phyloP scores from a whole-genome alignment of 2,329 filamentous ascomycete species.

The Verticillium nubilum region DNA sequence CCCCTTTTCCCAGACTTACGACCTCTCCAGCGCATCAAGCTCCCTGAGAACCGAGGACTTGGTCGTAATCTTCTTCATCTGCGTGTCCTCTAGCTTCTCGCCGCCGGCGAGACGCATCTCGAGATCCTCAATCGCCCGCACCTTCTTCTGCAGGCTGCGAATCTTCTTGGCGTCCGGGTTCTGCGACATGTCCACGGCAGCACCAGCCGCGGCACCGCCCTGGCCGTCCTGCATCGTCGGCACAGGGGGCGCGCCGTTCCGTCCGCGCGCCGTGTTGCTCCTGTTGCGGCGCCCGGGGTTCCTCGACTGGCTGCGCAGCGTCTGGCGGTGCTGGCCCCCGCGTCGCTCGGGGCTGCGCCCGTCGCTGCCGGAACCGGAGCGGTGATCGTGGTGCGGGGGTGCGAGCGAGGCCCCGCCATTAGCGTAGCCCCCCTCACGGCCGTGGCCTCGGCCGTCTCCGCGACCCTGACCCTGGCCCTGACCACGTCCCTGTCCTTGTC shows the following conservation, averaged over 20 bases:
- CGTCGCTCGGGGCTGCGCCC: constrained; percentile 64
- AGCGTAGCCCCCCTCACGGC: constrained; percentile 33
- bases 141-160: constrained; percentile 89
- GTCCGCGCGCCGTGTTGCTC: constrained; percentile 40
- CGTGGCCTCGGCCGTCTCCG: constrained; percentile 22
- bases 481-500: constrained; percentile 25
- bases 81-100: constrained; percentile 96
- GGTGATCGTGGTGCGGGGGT: constrained; percentile 36
- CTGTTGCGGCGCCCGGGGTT: constrained; percentile 47
- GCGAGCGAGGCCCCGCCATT: constrained; percentile 32
- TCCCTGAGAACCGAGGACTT: constrained; percentile 82
- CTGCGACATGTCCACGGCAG: constrained; percentile 43
- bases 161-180: constrained; percentile 91
- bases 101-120: constrained; percentile 94
- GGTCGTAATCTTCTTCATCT: constrained; percentile 96
- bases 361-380: constrained; percentile 46
- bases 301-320: constrained; percentile 52
- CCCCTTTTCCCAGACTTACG: not conserved
- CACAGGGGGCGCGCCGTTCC: constrained; percentile 17
- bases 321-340: constrained; percentile 23
- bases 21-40: constrained; percentile 52
- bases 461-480: constrained; percentile 22
- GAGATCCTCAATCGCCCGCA: constrained; percentile 93
- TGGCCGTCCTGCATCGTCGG: constrained; percentile 18
- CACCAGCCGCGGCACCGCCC: constrained; percentile 15